Percentiles rank a stretch among this genome's conserved stretches.
These are phyloP conservation scores for Hymenoscyphus scutula DNA, from an alignment of 2,329 filamentous ascomycete genomes.

Conservation along the genomic window DNA sequence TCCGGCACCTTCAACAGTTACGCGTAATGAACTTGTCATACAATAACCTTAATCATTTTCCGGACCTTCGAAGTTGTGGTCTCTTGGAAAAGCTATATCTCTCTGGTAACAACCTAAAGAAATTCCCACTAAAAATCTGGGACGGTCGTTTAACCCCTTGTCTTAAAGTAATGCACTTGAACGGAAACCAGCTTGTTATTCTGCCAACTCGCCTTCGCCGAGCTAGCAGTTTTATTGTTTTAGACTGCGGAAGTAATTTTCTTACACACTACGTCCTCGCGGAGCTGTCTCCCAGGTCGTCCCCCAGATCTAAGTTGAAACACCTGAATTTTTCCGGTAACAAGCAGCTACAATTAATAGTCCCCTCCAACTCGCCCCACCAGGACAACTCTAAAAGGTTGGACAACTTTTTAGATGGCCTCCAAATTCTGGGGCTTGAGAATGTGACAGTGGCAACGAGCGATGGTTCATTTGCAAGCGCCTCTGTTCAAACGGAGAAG, in stretches of 20 bases:
- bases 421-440: conserved; percentile 88
- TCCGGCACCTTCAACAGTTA: conserved; percentile 71
- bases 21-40: conserved; percentile 91
- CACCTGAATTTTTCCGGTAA: conserved; percentile 97
- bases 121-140: conserved; percentile 86
- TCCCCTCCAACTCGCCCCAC: no score
- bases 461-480: no score
- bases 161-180: conserved; percentile 88
- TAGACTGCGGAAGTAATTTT: conserved; percentile 92
- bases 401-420: no score
- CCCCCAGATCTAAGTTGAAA: conserved; percentile 92
- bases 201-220: conserved; percentile 93
- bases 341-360: conserved; percentile 92
- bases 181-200: conserved; percentile 96
- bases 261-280: conserved; percentile 99
- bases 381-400: no score
- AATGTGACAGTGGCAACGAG: no score
- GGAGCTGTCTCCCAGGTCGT: conserved; percentile 99
- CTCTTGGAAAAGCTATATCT: conserved; percentile 89
- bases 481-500: no score
- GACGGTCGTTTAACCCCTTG: conserved; percentile 72
- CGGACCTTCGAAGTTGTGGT: conserved; percentile 85
- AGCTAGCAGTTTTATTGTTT: conserved; percentile 83
- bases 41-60: conserved; percentile 91
- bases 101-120: conserved; percentile 91